phyloP scores from a whole-genome alignment of 2,329 filamentous ascomycete species.

The Thelonectria rubi region DNA sequence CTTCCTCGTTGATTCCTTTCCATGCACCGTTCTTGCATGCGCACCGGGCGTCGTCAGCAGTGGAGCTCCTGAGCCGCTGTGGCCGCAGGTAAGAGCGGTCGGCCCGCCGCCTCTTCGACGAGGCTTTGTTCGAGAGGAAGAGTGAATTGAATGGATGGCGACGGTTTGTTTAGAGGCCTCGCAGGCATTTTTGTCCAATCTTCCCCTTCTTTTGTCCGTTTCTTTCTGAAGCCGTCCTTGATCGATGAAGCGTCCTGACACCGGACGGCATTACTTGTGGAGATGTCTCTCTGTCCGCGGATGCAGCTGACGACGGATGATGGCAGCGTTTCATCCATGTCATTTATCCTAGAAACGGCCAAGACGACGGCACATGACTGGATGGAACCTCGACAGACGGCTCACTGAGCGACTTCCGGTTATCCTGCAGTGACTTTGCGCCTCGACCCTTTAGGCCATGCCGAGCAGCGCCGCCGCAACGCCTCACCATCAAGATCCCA shows the following conservation, averaged over 20 bases:
- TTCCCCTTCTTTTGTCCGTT: neutral
- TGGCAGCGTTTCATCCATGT: neutral
- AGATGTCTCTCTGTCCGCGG: constrained; percentile 2
- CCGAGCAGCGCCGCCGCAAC: neutral
- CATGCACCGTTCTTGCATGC: neutral
- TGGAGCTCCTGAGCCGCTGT: constrained; percentile 5
- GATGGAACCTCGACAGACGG: neutral
- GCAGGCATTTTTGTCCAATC: neutral
- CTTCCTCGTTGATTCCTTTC: neutral
- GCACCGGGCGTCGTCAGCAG: constrained; percentile 12
- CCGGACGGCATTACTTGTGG: too few species aligned
- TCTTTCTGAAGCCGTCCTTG: neutral
- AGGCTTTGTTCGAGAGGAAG: constrained; percentile 12
- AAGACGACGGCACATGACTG: neutral
- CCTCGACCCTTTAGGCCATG: neutral
- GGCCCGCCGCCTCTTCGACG: neutral
- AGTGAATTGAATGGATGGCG: constrained; percentile 5
- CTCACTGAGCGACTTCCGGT: neutral
- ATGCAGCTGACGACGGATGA: neutral
- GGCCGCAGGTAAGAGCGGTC: neutral
- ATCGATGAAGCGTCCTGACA: too few species aligned
- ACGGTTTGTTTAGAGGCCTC: too few species aligned
- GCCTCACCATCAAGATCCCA: neutral
- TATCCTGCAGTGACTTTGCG: neutral
- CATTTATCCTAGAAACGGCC: neutral